Percentiles rank a stretch among this genome's conserved stretches.
Evolutionary conservation across 768 basidiomycete genomes (phyloP).

Genomic region (Tylopilus intermedius): DNA sequence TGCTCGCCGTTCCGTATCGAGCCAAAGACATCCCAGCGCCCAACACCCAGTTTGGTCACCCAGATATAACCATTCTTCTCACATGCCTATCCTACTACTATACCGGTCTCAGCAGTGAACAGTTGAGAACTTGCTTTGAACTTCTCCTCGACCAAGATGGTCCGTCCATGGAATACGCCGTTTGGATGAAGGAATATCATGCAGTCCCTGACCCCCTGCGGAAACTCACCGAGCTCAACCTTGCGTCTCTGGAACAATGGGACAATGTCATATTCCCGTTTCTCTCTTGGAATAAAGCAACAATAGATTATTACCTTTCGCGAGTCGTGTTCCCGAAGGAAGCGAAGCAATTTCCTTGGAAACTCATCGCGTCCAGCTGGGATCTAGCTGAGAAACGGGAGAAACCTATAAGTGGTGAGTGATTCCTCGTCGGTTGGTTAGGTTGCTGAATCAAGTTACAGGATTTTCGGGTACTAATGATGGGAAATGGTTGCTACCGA

Average conservation of each 20-base stretch:
- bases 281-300: conserved; percentile 1
- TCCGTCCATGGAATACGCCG: not conserved
- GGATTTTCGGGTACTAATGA: conserved; percentile 41
- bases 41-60: conserved; percentile 33
- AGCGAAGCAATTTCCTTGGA: conserved; percentile 27
- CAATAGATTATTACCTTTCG: conserved; percentile 18
- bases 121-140: not conserved
- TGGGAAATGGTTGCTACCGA: conserved; percentile 32
- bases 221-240: not conserved
- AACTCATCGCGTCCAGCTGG: conserved; percentile 29
- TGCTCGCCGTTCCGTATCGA: not conserved
- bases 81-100: conserved; percentile 27
- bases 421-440: no score
- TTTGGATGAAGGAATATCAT: not conserved
- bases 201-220: not conserved
- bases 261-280: not conserved
- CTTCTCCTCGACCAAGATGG: not conserved
- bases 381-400: conserved; percentile 29
- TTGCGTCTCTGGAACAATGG: conserved; percentile 10
- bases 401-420: conserved; percentile 7
- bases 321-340: not conserved
- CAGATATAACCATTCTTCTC: conserved; percentile 29
- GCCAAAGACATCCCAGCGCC: conserved; percentile 30
- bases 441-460: not conserved
- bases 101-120: not conserved